Evolutionary conservation across 805 yeast species (phyloP).

Genomic region (Ogataea haglerorum): DNA sequence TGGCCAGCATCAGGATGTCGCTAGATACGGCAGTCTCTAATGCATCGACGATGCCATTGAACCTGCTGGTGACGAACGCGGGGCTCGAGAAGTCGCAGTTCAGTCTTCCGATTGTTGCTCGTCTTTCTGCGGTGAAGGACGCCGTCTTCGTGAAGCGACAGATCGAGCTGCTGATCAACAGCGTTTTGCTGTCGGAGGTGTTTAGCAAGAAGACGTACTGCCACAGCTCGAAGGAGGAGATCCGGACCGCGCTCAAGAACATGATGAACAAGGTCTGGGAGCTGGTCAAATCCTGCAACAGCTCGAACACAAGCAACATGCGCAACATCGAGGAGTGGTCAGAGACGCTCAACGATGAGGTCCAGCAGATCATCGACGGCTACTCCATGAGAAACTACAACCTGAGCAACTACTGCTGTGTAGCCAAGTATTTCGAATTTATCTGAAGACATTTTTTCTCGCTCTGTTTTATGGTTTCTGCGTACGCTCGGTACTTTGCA

Average conservation of each 20-base stretch:
- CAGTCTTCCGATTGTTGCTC: slow-evolving; percentile 26
- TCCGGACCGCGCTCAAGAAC: slow-evolving; percentile 13
- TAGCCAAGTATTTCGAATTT: slow-evolving; percentile 16
- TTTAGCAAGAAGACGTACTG: slow-evolving; percentile 14
- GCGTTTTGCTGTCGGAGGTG: slow-evolving; percentile 19
- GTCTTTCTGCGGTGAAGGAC: slow-evolving; percentile 35
- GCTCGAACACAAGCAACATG: slow-evolving; percentile 22
- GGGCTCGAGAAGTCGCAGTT: slow-evolving; percentile 15
- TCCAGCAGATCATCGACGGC: slow-evolving; percentile 26
- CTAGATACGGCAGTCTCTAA: slow-evolving; percentile 1
- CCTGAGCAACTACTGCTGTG: slow-evolving; percentile 20
- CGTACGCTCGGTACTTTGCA: background rate
- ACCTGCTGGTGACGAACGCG: slow-evolving; percentile 19
- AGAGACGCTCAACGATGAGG: slow-evolving; percentile 14
- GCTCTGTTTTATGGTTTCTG: background rate
- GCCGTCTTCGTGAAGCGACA: slow-evolving; percentile 34
- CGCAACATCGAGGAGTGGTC: slow-evolving; percentile 24
- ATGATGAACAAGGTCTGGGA: slow-evolving; percentile 27
- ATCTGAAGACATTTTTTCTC: slow-evolving; percentile 5
- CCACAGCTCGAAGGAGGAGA: slow-evolving; percentile 17
- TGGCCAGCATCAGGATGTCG: slow-evolving; percentile 12
- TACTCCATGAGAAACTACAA: slow-evolving; percentile 30
- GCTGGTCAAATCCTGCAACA: slow-evolving; percentile 22
- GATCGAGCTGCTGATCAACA: slow-evolving; percentile 33
- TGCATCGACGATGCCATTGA: slow-evolving; percentile 20